Evolutionary conservation across 495 filamentous ascomycete species (phyloP), one percentile per base, ranked within the genome.

Genomic region (Talaromyces ruber): DNA sequence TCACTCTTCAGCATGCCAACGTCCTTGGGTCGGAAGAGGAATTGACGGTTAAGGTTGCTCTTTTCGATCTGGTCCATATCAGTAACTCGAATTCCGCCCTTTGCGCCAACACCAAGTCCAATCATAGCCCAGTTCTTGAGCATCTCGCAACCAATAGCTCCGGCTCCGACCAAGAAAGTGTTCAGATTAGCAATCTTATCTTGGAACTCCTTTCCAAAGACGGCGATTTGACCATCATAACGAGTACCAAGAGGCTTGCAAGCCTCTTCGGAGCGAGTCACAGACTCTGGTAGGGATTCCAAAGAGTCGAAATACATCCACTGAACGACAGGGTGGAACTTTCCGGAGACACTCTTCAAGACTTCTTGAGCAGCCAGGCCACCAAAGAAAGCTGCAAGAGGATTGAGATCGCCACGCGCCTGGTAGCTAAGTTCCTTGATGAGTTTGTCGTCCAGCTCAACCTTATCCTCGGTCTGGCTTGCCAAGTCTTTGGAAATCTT

Each of bases 61-160:
- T 93, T 96, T 79, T 99, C 95, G 64, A 99, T 99, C 63, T 90
- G 89, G 66, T 99, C 95, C 88, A 96, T 98, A 70, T 99, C 95
- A 14, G 95, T 97, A 25, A 98, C 89, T 24, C 71, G 89, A 69
- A 99, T 93, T 68, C 88, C 88, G 64, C 95, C 95, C 32, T 92
- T 83, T 24, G 89, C 89, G 34, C 95, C 95, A 45, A 90, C 90
- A 45, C 87, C 93, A 56, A 99, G 80, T 63, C 95, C 95, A 67
- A 98, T 95, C 92, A 98, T 93, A 26, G 95, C 94, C 94, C 95
- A 99, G 72, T 97, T 98, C 83, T 99, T 99, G 60, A 99, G 79
- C 84, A 97, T 99, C 71, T 99, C 95, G 70, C 95, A 99, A 32
- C 95, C 95, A 71, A 99, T 99, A 62, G 95, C 95, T 63, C 95